Evolutionary conservation across 352 stramenopile species (phyloP).

Genomic region (Phytophthora pinifolia): DNA sequence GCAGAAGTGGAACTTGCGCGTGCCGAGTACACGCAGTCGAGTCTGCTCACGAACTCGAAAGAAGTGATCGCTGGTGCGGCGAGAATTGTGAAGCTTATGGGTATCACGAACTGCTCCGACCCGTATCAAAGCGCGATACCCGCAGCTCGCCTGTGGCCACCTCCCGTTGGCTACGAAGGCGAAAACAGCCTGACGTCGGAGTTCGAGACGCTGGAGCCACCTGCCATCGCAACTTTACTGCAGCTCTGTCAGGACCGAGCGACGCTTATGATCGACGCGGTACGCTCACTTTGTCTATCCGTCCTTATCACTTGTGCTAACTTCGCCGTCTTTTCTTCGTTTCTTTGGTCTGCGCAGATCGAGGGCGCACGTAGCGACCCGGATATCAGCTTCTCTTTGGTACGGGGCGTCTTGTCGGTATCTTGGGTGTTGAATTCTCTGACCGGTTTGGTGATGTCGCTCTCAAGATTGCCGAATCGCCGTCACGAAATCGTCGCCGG

Average conservation of each 20-base stretch:
- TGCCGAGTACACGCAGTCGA: conserved; percentile 64
- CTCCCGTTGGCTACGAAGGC: conserved; percentile 45
- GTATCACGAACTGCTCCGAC: conserved; percentile 63
- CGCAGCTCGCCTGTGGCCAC: conserved; percentile 61
- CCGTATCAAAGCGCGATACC: conserved; percentile 66
- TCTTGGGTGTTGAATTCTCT: neutral
- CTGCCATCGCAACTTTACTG: conserved; percentile 62
- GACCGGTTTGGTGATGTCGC: neutral
- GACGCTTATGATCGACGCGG: conserved; percentile 69
- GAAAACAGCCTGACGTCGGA: conserved; percentile 57
- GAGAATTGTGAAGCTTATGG: conserved; percentile 72
- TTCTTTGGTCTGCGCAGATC: conserved; percentile 39
- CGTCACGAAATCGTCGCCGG: conserved; percentile 21
- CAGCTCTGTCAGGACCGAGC: conserved; percentile 77
- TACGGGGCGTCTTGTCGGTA: conserved; percentile 20
- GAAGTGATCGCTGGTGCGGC: conserved; percentile 69
- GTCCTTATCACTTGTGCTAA: neutral
- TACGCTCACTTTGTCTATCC: conserved; percentile 22
- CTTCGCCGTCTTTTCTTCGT: neutral
- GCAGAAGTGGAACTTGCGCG: conserved; percentile 71
- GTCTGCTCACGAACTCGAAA: conserved; percentile 70
- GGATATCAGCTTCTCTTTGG: conserved; percentile 61
- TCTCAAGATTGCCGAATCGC: conserved; percentile 26
- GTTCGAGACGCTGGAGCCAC: conserved; percentile 67
- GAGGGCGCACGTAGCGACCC: conserved; percentile 66